Conservation (phyloP, 108 stramenopile genomes). For the Epithemia pelagica region DNA sequence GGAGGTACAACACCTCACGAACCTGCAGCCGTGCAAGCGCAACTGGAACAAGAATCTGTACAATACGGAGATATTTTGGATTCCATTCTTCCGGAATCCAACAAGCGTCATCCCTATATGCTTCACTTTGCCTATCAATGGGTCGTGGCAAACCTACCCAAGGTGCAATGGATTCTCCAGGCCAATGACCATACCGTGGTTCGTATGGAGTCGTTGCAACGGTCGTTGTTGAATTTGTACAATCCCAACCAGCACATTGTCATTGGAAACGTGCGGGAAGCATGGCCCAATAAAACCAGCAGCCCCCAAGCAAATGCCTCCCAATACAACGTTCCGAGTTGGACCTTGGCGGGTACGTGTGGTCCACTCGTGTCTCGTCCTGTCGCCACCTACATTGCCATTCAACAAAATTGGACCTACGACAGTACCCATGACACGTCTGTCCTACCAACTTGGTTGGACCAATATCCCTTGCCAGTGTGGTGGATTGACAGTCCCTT, state of each 20-base stretch:
- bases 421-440: too few relatives aligned
- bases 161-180: constrained; percentile 34
- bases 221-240: constrained; percentile 13
- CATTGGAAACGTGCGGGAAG: constrained; percentile 25
- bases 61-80: constrained; percentile 24
- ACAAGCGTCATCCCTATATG: constrained; percentile 27
- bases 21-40: neutral
- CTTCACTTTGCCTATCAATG: constrained; percentile 24
- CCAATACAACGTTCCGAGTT: too few relatives aligned
- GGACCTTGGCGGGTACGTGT: too few relatives aligned
- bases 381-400: constrained; percentile 19
- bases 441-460: too few relatives aligned
- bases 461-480: too few relatives aligned
- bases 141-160: constrained; percentile 13
- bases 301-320: too few relatives aligned
- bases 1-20: constrained; percentile 14
- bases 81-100: constrained; percentile 19
- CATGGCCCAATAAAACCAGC: too few relatives aligned
- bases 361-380: constrained; percentile 28
- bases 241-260: constrained; percentile 24
- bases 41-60: constrained; percentile 11
- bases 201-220: constrained; percentile 9
- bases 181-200: constrained; percentile 36
- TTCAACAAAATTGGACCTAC: too few relatives aligned
- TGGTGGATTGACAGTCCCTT: too few relatives aligned